These are phyloP conservation scores for Salix suchowensis DNA, from an alignment of 345 rosid genomes.

Conservation along the genomic window DNA sequence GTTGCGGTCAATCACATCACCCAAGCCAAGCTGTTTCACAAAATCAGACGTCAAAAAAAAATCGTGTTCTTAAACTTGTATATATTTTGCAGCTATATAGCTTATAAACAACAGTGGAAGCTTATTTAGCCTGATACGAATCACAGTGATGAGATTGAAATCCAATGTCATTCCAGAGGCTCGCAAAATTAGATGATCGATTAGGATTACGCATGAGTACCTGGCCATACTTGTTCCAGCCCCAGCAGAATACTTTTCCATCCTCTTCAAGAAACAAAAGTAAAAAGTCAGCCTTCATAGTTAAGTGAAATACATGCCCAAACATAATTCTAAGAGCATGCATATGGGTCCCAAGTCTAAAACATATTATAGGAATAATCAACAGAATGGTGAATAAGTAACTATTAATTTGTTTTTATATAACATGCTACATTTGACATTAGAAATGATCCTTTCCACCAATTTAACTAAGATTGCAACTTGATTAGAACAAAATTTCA, in stretches of 20 bases:
- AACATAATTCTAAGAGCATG: not conserved
- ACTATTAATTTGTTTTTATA: not conserved
- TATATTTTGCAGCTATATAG: not conserved
- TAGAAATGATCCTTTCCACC: not conserved
- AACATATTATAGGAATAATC: not conserved
- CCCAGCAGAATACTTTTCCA: constrained; percentile 83
- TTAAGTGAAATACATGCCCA: not conserved
- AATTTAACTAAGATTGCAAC: not conserved
- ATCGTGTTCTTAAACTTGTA: not conserved
- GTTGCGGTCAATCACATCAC: constrained; percentile 86
- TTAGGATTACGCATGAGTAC: constrained; percentile 31
- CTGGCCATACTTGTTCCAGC: constrained; percentile 99
- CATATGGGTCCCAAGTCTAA: not conserved
- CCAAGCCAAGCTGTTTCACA: constrained; percentile 78
- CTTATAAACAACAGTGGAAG: not conserved
- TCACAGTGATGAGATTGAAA: not conserved
- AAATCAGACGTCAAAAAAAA: not conserved
- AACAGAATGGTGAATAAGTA: not conserved
- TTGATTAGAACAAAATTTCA: not conserved
- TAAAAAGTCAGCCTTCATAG: not conserved
- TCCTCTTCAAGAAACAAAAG: constrained; percentile 52
- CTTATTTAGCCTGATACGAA: not conserved
- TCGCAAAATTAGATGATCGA: not conserved
- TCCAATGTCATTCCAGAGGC: not conserved
- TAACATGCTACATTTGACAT: not conserved